phyloP scores from a whole-genome alignment of 192 early-diverging fungal species.

The Chytriomyces sp. region DNA sequence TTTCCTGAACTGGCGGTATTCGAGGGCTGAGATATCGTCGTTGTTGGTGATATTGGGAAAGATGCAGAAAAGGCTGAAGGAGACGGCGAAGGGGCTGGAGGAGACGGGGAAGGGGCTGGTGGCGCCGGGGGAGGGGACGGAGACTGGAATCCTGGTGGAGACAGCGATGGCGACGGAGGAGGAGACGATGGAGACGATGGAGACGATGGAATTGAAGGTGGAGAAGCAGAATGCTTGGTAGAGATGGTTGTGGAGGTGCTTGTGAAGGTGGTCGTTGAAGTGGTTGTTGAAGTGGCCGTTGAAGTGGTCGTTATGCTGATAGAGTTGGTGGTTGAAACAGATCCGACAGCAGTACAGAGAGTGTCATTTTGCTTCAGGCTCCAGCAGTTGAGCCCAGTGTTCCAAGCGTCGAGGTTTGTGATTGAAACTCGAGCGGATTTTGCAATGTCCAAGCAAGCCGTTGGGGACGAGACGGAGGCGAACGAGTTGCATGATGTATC shows the following conservation, averaged over 20 bases:
- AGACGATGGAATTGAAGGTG: not conserved
- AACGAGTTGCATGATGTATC: not conserved
- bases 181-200: not conserved
- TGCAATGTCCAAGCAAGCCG: constrained; percentile 18
- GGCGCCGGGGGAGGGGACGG: not conserved
- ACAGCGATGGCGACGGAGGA: not conserved
- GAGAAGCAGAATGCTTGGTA: not conserved
- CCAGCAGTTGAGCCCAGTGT: constrained; percentile 23
- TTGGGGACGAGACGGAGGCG: constrained; percentile 3
- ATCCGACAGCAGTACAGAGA: not conserved
- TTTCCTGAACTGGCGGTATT: not conserved
- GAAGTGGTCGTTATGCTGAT: not conserved
- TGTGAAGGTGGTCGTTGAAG: not conserved
- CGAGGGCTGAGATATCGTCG: too few relatives aligned
- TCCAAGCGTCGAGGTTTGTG: constrained; percentile 11
- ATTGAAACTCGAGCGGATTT: not conserved
- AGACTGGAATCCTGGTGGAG: not conserved
- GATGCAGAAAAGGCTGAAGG: too few relatives aligned
- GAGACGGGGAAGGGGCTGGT: not conserved
- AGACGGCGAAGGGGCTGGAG: too few relatives aligned
- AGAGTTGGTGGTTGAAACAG: not conserved
- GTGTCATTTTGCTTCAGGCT: constrained; percentile 16
- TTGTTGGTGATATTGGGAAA: too few relatives aligned
- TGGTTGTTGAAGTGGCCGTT: not conserved
- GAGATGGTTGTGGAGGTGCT: not conserved